A percentile compares a stretch with the other conserved stretches of the same genome.
Evolutionary conservation across 192 early-diverging fungal genomes (phyloP).

Genomic region (Rhizophagus sp.): DNA sequence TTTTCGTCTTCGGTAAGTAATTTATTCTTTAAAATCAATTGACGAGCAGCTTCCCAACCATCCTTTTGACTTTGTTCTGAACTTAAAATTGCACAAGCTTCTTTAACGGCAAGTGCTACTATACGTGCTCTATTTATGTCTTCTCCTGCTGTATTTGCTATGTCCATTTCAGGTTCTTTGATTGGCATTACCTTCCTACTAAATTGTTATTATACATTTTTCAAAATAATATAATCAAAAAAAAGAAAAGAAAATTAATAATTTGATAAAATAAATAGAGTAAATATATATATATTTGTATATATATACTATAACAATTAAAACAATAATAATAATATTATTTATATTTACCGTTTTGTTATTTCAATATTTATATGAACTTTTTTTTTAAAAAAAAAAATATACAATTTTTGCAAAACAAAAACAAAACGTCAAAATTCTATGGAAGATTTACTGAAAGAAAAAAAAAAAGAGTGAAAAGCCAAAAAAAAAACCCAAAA

Average conservation of each 20-base stretch:
- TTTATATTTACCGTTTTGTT: too few relatives aligned
- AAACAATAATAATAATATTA: too few relatives aligned
- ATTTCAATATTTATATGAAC: too few relatives aligned
- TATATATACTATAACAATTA: too few relatives aligned
- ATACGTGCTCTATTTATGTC: not conserved
- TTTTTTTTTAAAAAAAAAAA: not conserved
- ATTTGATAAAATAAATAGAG: not conserved
- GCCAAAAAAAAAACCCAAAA: not conserved
- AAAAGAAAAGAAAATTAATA: not conserved
- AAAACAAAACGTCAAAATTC: not conserved
- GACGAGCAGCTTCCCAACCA: not conserved
- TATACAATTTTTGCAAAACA: not conserved
- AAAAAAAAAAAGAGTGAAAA: not conserved
- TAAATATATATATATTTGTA: too few relatives aligned
- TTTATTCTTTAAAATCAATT: not conserved
- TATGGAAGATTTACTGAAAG: not conserved
- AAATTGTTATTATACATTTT: not conserved
- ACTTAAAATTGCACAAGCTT: not conserved
- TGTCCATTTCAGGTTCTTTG: not conserved
- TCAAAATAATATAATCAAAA: too few relatives aligned
- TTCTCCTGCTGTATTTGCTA: not conserved
- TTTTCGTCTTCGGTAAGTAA: not conserved
- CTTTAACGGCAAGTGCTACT: not conserved
- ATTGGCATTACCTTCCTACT: not conserved
- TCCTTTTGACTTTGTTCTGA: not conserved